Evolutionary conservation across 192 early-diverging fungal species (phyloP).

Genomic region (Podila epigama): DNA sequence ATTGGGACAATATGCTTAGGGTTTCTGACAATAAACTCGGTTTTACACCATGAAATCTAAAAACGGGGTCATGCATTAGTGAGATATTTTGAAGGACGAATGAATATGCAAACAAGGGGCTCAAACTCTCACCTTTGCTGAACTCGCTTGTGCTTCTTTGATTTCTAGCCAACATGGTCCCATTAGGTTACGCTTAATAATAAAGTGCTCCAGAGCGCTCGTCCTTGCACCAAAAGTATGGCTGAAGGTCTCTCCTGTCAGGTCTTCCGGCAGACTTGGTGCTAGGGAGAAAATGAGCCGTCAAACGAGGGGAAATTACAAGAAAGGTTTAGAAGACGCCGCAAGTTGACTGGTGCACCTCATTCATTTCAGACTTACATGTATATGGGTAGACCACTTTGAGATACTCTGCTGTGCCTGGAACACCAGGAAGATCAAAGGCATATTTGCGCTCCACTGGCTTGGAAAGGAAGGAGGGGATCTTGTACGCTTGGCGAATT

Average conservation of each 20-base stretch:
- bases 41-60: constrained; percentile 90
- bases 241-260: constrained; percentile 78
- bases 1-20: constrained; percentile 74
- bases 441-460: constrained; percentile 85
- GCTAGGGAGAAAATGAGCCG: constrained; percentile 48
- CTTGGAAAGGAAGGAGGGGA: constrained; percentile 67
- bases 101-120: not conserved
- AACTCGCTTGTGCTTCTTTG: constrained; percentile 58
- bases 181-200: constrained; percentile 95
- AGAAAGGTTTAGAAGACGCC: not conserved
- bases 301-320: not conserved
- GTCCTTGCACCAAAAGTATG: constrained; percentile 90
- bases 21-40: constrained; percentile 71
- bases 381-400: constrained; percentile 85
- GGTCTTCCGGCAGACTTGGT: constrained; percentile 61
- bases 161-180: constrained; percentile 95
- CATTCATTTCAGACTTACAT: constrained; percentile 38
- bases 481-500: constrained; percentile 60
- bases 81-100: not conserved
- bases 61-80: not conserved
- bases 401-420: constrained; percentile 81
- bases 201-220: constrained; percentile 87
- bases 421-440: constrained; percentile 86
- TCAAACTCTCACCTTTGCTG: constrained; percentile 50
- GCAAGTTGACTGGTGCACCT: not conserved